Percentiles rank a stretch among this genome's conserved stretches.
These are phyloP conservation scores for Fragaria nilgerrensis DNA, from an alignment of 306 rosid species.

Conservation along the genomic window DNA sequence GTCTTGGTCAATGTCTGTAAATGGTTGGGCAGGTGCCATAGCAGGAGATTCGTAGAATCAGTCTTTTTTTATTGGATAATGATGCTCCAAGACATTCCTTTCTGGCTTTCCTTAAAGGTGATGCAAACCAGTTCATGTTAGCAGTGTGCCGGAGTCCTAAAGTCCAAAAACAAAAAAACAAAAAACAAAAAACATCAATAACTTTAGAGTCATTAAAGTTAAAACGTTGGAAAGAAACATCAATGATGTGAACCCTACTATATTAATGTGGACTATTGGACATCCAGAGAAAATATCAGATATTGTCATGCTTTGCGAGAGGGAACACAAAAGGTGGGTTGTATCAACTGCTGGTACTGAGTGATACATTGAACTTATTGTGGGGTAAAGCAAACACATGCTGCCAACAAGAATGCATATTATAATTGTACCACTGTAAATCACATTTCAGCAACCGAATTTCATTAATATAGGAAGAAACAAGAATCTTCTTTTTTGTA, in stretches of 20 bases:
- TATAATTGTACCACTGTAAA: neutral
- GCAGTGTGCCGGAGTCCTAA: neutral
- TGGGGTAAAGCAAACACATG: neutral
- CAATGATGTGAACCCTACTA: neutral
- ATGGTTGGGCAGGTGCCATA: slow-evolving; percentile 38
- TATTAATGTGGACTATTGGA: neutral
- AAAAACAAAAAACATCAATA: no score
- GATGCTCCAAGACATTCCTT: slow-evolving; percentile 12
- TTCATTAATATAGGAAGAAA: neutral
- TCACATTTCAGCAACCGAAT: neutral
- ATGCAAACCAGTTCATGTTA: slow-evolving; percentile 19
- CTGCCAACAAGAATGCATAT: neutral
- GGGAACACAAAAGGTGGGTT: neutral
- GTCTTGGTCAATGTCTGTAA: slow-evolving; percentile 27
- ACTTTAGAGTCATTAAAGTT: neutral
- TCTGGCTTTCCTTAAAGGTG: slow-evolving; percentile 24
- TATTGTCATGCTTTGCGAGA: neutral
- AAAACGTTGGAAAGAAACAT: neutral
- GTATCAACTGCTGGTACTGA: neutral
- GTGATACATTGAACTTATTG: neutral
- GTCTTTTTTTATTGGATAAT: slow-evolving; percentile 5
- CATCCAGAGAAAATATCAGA: neutral
- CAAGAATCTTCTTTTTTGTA: neutral
- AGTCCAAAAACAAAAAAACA: no score
- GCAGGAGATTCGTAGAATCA: slow-evolving; percentile 16